These are phyloP conservation scores for Ophiocordyceps camponoti-leonardi DNA, from an alignment of 2,329 filamentous ascomycete genomes.

Conservation along the genomic window DNA sequence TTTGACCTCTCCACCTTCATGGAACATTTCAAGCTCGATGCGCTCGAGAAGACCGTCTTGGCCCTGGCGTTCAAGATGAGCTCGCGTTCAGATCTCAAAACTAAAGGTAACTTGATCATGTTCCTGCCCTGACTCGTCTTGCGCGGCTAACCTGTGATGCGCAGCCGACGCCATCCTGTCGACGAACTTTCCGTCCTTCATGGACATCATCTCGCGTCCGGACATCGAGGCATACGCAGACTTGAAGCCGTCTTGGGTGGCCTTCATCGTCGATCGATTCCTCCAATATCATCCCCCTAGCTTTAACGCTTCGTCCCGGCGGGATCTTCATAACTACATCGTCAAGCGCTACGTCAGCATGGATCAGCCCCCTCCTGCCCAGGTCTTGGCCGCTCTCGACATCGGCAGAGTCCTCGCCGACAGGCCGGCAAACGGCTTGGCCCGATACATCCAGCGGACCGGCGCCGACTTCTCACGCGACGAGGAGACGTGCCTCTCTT, in stretches of 20 bases:
- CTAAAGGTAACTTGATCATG: conserved; percentile 51
- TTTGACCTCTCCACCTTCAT: conserved; percentile 94
- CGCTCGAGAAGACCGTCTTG: conserved; percentile 71
- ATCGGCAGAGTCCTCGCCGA: conserved; percentile 48
- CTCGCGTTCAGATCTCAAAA: conserved; percentile 65
- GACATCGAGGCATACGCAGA: conserved; percentile 48
- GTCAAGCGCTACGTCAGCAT: conserved; percentile 49
- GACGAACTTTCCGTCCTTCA: conserved; percentile 59
- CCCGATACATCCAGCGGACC: conserved; percentile 53
- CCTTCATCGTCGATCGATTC: conserved; percentile 68
- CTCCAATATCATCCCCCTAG: conserved; percentile 74
- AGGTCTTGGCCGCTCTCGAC: conserved; percentile 54
- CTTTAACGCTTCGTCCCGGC: conserved; percentile 60
- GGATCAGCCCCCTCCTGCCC: conserved; percentile 48
- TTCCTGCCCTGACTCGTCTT: background rate
- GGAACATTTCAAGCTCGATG: conserved; percentile 88
- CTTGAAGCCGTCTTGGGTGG: conserved; percentile 52
- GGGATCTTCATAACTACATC: conserved; percentile 50
- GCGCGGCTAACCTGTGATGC: background rate
- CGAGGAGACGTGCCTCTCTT: conserved; percentile 44
- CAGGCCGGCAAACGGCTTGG: conserved; percentile 36
- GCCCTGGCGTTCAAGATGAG: conserved; percentile 76
- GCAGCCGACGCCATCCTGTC: conserved; percentile 80
- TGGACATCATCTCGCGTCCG: conserved; percentile 55
- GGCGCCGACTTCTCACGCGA: conserved; percentile 62